A percentile compares a stretch with the other conserved stretches of the same genome.
phyloP scores from a whole-genome alignment of 257 asterid genomes.

The Paraleonurus japonicus region DNA sequence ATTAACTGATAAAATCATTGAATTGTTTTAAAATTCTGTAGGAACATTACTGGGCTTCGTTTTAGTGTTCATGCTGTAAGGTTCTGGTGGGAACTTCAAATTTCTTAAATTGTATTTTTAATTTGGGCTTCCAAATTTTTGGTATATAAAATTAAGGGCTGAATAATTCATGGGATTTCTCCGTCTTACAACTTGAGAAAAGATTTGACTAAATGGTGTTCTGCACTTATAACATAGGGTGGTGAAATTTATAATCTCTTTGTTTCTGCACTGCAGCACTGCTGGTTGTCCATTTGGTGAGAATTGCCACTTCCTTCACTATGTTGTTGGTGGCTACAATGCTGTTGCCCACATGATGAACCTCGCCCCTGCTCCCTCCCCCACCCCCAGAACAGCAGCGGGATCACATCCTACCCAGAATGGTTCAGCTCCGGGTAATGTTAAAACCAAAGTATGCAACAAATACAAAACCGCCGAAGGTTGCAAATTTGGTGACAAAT shows the following conservation, averaged over 20 bases:
- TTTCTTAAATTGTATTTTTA: background rate
- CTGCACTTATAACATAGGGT: background rate
- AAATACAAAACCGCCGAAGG: slow-evolving; percentile 77
- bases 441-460: slow-evolving; percentile 77
- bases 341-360: slow-evolving; percentile 88
- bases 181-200: background rate
- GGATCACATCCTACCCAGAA: slow-evolving; percentile 44
- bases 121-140: background rate
- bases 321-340: slow-evolving; percentile 82
- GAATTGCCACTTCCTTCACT: slow-evolving; percentile 90
- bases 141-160: background rate
- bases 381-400: slow-evolving; percentile 38
- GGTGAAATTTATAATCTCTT: background rate
- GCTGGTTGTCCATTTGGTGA: slow-evolving; percentile 70
- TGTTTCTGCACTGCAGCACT: slow-evolving; percentile 44
- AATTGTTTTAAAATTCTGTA: background rate
- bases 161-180: background rate
- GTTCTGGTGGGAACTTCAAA: background rate
- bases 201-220: background rate
- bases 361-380: slow-evolving; percentile 66
- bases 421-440: slow-evolving; percentile 47
- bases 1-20: background rate
- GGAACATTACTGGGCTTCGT: background rate
- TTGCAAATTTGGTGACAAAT: slow-evolving; percentile 86
- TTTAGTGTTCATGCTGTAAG: background rate